Evolutionary conservation across 1,284 basidiomycete species (phyloP), one percentile per base, ranked within the genome.

Genomic region (Gymnopus androsaceus): DNA sequence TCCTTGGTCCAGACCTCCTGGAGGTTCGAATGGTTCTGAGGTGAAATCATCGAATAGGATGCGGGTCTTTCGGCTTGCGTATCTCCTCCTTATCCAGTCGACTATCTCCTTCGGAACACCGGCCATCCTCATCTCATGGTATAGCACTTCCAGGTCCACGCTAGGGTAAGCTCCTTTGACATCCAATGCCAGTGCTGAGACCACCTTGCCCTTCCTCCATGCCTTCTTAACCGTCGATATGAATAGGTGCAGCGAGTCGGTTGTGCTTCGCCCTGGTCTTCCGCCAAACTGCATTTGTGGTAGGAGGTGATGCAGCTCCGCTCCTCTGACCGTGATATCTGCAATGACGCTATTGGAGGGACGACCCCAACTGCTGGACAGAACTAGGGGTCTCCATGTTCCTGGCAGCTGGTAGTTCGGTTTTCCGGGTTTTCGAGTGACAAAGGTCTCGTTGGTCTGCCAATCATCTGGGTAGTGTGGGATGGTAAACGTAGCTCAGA

Each of bases 201-300:
- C n/a, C n/a, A n/a, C n/a, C n/a, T n/a, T n/a, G n/a, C n/a, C n/a
- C n/a, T n/a, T n/a, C n/a, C n/a, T n/a, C n/a, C n/a, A 73, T 11
- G 66, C 64, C 6, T 62, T 52, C 48, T 71, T 71, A 50, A 76
- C 67, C 19, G 34, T 62, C 28, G 61, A 44, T 0, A 64, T 61
- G 3, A 76, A 55, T 9, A 66, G 49, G 51, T 72, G 70, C 0
- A 77, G 57, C 7, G 72, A 63, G 58, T 75, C 72, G 5, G 68
- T 70, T 0, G 74, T 75, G 1, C 64, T 64, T 4, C 68, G 15
- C 3, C 71, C 72, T 37, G 70, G 71, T 50, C 67, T 47, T 8
- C 71, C 67, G 8, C 73, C 69, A 50, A 72, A 74, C 60, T 73
- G 72, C 7, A 50, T 64, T 1, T 7, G 28, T 9, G 67, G 71